Evolutionary conservation across 2,329 filamentous ascomycete species (phyloP), one percentile per base, ranked within the genome.

Genomic region (Zasmidium cellare): DNA sequence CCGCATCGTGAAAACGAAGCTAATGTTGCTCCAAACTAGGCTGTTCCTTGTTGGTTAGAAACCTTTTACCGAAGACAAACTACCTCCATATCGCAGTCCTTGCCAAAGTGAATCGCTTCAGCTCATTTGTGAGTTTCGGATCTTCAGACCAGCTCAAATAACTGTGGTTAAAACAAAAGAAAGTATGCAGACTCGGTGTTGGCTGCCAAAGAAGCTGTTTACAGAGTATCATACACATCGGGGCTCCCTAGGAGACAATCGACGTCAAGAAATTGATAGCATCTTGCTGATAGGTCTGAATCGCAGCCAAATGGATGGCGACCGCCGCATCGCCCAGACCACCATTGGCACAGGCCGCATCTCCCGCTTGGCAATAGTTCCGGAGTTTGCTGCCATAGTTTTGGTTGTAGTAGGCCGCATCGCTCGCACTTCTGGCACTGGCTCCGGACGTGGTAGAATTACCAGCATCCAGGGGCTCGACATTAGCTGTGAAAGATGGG

Each of bases 401-500:
- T 3, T 24, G 14, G 24, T 28, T 48, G 20, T 20, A 46, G 35
- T 45, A 41, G 22, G 19, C 22, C 7, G 31, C n/a, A 53, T 35
- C 51, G 7, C 16, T 45, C 16, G 9, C 19, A 16, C 14, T 46
- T 16, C 41, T 20, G 23, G 59, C 28, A n/a, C 3, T 5, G 35
- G 3, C 16, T 76, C 88, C 85, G 75, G 78, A 79, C 71, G 81
- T 77, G 67, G 63, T 63, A 44, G 53, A 45, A 49, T 76, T 76
- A 56, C 77, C 76, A 74, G 77, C 65, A 85, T 79, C 52, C 82
- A 48, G 9, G 20, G 46, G 46, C 7, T 23, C 23, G 18, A 41
- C 35, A 18, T 48, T 48, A 20, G 19, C 46, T 12, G 24, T 20
- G 46, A 48, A 48, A 2, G 46, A 48, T 16, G 46, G 46, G 20